Evolutionary conservation across 805 yeast genomes (phyloP), one percentile per base, ranked within the genome.

Genomic region (Ogataea trehalophila): DNA sequence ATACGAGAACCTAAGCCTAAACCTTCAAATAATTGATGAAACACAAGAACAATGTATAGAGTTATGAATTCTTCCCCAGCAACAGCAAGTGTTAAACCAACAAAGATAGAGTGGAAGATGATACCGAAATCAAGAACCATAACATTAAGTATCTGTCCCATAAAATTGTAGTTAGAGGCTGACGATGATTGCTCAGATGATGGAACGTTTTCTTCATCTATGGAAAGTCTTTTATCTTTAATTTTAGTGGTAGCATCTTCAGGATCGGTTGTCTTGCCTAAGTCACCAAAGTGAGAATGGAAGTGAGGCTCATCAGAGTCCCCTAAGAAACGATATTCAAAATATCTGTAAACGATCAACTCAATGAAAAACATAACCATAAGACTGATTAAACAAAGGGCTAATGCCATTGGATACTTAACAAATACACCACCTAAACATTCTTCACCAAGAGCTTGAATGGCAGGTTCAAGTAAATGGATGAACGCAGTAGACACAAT

Each of bases 21-120:
- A 44, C 95, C 95, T 69, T 87, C 95, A 60, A 87, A 86, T 70
- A 81, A 72, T 66, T 87, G 95, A 63, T 87, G 88, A 73, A 78
- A 80, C 9, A 81, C 76, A 42, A 75, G 47, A 15, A 75, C 95
- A 52, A 83, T 72, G 62, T 83, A 85, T 44, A 87, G 68, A 5
- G 87, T 76, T 48, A 70, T 76, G 60, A 85, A 86, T 58, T 83
- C 90, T 3, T 79, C 84, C 44, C 90, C 92, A 5, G 91, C 71
- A 22, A 85, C 85, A 2, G 91, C 86, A 40, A 87, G 71, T 0
- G 91, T 74, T 46, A 87, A 70, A 18, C 95, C 95, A 47, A 87
- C 74, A 58, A 87, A 85, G 2, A 87, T 77, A 4, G 95, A 87
- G 66, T 87, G 95, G 72, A 87, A 84, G 34, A 87, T 66, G 41